Percentiles rank a stretch among this genome's conserved stretches.
Evolutionary conservation across 1,139 yeast species (phyloP).

Genomic region (Neolecta irregularis): DNA sequence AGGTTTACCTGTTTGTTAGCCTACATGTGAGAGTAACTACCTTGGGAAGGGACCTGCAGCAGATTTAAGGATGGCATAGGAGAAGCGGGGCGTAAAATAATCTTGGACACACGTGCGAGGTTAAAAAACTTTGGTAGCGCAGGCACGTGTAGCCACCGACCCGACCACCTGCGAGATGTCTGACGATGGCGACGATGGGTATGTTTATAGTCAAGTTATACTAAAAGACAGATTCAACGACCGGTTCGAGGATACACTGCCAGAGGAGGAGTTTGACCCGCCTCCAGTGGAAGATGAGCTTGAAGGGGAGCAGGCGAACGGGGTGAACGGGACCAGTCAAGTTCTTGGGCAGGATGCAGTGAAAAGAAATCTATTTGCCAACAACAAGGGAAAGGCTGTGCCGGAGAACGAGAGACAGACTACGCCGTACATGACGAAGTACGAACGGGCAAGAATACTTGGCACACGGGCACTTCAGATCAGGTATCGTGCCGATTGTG

Average conservation of each 20-base stretch:
- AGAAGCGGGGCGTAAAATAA: too few species aligned
- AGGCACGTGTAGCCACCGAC: too few species aligned
- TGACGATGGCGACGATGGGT: too few species aligned
- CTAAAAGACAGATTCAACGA: too few species aligned
- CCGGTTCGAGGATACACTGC: too few species aligned
- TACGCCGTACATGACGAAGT: slow-evolving; percentile 97
- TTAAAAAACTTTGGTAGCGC: too few species aligned
- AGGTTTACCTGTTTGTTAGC: background rate
- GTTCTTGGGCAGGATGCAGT: background rate
- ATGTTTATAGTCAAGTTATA: too few species aligned
- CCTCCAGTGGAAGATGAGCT: slow-evolving; percentile 28
- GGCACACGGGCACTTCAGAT: slow-evolving; percentile 95
- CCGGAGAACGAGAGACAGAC: slow-evolving; percentile 80
- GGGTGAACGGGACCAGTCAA: slow-evolving; percentile 26
- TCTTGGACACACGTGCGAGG: too few species aligned
- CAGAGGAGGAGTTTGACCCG: slow-evolving; percentile 27
- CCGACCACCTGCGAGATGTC: too few species aligned
- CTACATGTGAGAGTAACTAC: too few species aligned
- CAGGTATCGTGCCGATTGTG: slow-evolving; percentile 4
- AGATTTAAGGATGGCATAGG: too few species aligned
- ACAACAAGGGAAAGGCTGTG: slow-evolving; percentile 50
- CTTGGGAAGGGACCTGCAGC: too few species aligned
- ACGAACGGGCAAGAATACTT: slow-evolving; percentile 89
- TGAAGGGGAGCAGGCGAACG: slow-evolving; percentile 43
- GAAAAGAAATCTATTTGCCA: background rate